Evolutionary conservation across 306 rosid genomes (phyloP).

Genomic region (Pterocarpus macrocarpus): DNA sequence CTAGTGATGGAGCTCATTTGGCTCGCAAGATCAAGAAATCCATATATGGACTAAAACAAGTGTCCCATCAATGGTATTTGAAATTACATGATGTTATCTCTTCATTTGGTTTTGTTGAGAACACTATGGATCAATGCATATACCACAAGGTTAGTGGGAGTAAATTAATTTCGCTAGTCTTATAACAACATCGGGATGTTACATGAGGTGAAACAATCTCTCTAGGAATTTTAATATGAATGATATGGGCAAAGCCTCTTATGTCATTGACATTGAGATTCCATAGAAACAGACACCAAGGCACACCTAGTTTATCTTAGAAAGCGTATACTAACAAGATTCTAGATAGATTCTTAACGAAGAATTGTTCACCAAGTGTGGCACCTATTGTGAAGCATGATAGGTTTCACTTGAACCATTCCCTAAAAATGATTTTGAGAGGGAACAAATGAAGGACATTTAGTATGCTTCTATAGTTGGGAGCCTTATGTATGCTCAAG

Average conservation of each 20-base stretch:
- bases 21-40: background rate
- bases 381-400: background rate
- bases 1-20: background rate
- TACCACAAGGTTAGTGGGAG: background rate
- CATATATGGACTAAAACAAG: background rate
- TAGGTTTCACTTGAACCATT: background rate
- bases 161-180: no score
- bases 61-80: background rate
- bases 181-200: background rate
- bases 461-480: background rate
- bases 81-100: background rate
- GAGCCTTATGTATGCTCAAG: background rate
- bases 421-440: background rate
- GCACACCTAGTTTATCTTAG: background rate
- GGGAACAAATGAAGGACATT: background rate
- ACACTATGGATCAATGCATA: background rate
- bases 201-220: background rate
- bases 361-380: background rate
- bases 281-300: background rate
- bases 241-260: background rate
- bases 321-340: background rate
- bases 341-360: background rate
- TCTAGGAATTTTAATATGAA: background rate
- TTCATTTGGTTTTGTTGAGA: background rate
- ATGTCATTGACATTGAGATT: background rate